phyloP scores from a whole-genome alignment of 257 asterid genomes.

The Scutellaria barbata region DNA sequence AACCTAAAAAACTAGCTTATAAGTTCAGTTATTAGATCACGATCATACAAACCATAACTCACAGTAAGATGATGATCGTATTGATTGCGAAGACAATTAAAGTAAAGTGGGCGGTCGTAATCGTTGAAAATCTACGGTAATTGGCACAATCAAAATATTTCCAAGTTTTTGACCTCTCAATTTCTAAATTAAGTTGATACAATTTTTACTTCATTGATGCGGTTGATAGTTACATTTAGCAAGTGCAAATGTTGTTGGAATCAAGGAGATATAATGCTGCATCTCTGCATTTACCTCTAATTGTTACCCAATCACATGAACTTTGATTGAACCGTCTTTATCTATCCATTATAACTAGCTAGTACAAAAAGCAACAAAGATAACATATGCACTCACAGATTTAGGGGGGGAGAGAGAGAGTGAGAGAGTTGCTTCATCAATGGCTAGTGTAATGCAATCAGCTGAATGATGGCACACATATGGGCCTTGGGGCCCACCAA shows the following conservation, averaged over 20 bases:
- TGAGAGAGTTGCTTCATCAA: constrained; percentile 50
- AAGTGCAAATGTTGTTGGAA: constrained; percentile 31
- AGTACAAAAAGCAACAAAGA: constrained; percentile 22
- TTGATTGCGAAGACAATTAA: no score
- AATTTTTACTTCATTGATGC: not conserved
- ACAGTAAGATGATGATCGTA: no score
- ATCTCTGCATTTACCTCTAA: constrained; percentile 24
- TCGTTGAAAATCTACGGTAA: no score
- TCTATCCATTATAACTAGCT: constrained; percentile 15
- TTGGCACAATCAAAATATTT: no score
- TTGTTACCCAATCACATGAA: constrained; percentile 40
- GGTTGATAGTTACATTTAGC: constrained; percentile 21
- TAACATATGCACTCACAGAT: not conserved
- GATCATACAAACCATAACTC: no score
- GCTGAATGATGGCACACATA: constrained; percentile 43
- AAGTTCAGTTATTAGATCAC: no score
- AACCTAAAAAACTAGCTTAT: no score
- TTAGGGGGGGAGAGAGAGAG: not conserved
- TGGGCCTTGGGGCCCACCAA: constrained; percentile 34
- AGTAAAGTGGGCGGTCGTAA: no score
- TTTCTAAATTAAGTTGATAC: no score
- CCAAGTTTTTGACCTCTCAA: not conserved
- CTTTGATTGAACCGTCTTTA: constrained; percentile 33
- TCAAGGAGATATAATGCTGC: constrained; percentile 16
- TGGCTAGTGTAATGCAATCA: constrained; percentile 51